Conservation (phyloP, 75 land plant species). For the Chamaecyparis obtusa region DNA sequence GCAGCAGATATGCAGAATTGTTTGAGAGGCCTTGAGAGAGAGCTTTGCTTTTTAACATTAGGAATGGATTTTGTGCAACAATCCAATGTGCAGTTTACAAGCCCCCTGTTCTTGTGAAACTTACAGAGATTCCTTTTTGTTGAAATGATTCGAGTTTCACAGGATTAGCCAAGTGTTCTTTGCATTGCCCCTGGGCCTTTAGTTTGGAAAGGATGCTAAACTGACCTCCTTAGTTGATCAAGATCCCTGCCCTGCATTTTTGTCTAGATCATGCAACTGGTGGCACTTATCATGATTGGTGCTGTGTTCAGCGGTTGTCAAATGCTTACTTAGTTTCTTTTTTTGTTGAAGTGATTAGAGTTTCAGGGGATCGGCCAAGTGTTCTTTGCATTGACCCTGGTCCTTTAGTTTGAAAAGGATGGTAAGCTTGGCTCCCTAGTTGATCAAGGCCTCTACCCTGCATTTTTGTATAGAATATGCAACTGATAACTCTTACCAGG, state of each 20-base stretch:
- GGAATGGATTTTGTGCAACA: not conserved
- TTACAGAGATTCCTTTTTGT: not conserved
- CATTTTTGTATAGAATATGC: not conserved
- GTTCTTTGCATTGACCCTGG: not conserved
- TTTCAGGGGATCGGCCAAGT: not conserved
- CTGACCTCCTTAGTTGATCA: not conserved
- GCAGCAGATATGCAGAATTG: not conserved
- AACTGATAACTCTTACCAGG: not conserved
- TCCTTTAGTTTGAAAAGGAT: not conserved
- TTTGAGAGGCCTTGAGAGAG: not conserved
- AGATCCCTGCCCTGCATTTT: not conserved
- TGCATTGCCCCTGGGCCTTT: not conserved
- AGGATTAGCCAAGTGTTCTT: not conserved
- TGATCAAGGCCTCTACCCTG: not conserved
- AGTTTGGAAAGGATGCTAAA: not conserved
- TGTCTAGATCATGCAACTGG: not conserved
- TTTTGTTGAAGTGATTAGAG: constrained; percentile 8
- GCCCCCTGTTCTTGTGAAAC: not conserved
- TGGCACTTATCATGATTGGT: not conserved
- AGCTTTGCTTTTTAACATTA: not conserved
- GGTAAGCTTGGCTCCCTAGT: not conserved
- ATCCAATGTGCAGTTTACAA: not conserved
- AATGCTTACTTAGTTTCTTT: not conserved
- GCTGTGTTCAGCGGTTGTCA: not conserved
- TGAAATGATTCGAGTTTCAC: constrained; percentile 5